phyloP scores from a whole-genome alignment of 345 rosid species.

The Geranium rotundifolium region DNA sequence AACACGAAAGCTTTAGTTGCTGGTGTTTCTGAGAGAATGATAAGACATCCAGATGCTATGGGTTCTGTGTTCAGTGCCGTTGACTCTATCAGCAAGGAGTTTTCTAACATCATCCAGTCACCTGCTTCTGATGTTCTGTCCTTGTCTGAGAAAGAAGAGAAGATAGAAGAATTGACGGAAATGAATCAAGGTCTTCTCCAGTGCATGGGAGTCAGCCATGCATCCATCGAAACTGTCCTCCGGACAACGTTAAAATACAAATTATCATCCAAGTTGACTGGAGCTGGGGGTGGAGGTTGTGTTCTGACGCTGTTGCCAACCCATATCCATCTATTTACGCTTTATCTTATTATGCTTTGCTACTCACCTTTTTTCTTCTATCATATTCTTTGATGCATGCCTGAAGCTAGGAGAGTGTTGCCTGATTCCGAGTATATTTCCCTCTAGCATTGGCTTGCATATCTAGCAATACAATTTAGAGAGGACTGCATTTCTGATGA shows the following conservation, averaged over 20 bases:
- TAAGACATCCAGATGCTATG: conserved; percentile 67
- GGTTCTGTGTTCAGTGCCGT: conserved; percentile 60
- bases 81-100: conserved; percentile 65
- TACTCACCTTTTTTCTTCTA: not conserved
- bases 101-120: conserved; percentile 44
- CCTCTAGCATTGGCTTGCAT: too few relatives aligned
- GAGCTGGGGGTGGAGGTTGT: conserved; percentile 97
- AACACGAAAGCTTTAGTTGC: conserved; percentile 86
- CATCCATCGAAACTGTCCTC: conserved; percentile 69
- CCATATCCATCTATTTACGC: conserved; percentile 41
- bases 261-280: conserved; percentile 78
- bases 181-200: conserved; percentile 90
- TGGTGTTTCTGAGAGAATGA: conserved; percentile 70
- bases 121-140: conserved; percentile 37
- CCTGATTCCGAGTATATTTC: too few relatives aligned
- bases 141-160: conserved; percentile 49
- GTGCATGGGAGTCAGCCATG: conserved; percentile 88
- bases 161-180: conserved; percentile 73
- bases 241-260: conserved; percentile 63
- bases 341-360: not conserved
- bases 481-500: too few relatives aligned
- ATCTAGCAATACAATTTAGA: too few relatives aligned
- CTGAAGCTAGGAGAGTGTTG: too few relatives aligned
- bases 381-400: not conserved
- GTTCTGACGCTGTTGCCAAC: conserved; percentile 76